Conservation (phyloP, 352 stramenopile genomes). For the Globisporangium cylindrosporum region DNA sequence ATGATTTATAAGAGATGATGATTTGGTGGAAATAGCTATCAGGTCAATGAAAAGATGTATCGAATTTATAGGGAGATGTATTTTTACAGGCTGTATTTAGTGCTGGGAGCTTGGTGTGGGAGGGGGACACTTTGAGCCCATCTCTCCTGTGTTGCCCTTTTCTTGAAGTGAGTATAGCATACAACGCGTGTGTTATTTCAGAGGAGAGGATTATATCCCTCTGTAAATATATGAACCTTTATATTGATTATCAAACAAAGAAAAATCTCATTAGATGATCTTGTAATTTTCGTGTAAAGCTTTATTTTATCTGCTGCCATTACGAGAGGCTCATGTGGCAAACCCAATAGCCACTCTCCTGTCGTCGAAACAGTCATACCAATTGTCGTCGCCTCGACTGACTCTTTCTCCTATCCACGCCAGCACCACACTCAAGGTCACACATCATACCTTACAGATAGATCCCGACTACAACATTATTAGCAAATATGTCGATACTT, state of each 20-base stretch:
- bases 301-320: not conserved
- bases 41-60: not conserved
- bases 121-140: not conserved
- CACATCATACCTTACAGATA: not conserved
- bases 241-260: not conserved
- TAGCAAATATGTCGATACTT: not conserved
- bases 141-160: slow-evolving; percentile 7
- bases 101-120: not conserved
- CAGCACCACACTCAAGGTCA: not conserved
- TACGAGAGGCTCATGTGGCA: not conserved
- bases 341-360: not conserved
- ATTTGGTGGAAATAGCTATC: not conserved
- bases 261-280: too few relatives aligned
- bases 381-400: not conserved
- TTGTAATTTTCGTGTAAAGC: not conserved
- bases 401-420: not conserved
- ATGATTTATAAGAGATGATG: not conserved
- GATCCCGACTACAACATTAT: not conserved
- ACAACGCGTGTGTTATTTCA: slow-evolving; percentile 12
- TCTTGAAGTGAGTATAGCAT: slow-evolving; percentile 11
- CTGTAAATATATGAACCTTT: not conserved
- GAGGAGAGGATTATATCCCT: not conserved
- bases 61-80: not conserved
- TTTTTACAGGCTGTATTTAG: not conserved
- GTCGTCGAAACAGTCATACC: not conserved